Base-by-base conservation (phyloP, 805 yeast species). In the Cyberlindnera veronae region DNA sequence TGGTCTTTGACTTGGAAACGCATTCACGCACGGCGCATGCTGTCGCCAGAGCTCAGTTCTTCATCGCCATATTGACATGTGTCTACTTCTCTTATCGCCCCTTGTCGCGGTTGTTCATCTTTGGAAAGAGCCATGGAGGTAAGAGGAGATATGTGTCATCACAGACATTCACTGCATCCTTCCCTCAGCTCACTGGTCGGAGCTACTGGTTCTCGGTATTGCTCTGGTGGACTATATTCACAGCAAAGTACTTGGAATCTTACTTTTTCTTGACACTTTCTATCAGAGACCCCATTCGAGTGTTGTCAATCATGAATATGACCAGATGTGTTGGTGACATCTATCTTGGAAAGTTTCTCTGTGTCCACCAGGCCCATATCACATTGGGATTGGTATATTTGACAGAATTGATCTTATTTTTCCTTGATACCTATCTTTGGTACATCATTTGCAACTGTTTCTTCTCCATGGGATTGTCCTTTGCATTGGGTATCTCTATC, bases 391-490 rank as follows among this genome's bases (percentile, higher is more conserved):
- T 83, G 43, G 68, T 85, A 36, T 58, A 76, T 16, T 31, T 77
- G 9, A 79, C 89, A 0, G 91, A 85, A 57, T 62, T 83, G 53
- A 70, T 81, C 0, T 63, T 86, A 32, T 86, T 85, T 60, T 83
- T 84, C 50, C 71, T 86, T 38, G 95, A 86, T 50, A 86, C 95
- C 1, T 86, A 86, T 53, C 68, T 86, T 18, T 86, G 95, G 95
- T 86, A 84, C 50, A 85, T 86, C 47, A 71, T 86, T 27, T 81
- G 90, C 76, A 85, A 81, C 53, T 81, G 93, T 4, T 54, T 76
- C 0, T 81, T 84, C 45, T 85, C 95, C 0, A 81, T 84, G 15
- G 70, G 77, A 34, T 62, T 84, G 14, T 83, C 93, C 1, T 74
- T 81, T 51, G 76, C 81, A n/a, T 68, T 81, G 48, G 95, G 95